Percentiles rank a stretch among this genome's conserved stretches.
Conservation (phyloP, 495 filamentous ascomycete species). For the Penicillium paradoxum region DNA sequence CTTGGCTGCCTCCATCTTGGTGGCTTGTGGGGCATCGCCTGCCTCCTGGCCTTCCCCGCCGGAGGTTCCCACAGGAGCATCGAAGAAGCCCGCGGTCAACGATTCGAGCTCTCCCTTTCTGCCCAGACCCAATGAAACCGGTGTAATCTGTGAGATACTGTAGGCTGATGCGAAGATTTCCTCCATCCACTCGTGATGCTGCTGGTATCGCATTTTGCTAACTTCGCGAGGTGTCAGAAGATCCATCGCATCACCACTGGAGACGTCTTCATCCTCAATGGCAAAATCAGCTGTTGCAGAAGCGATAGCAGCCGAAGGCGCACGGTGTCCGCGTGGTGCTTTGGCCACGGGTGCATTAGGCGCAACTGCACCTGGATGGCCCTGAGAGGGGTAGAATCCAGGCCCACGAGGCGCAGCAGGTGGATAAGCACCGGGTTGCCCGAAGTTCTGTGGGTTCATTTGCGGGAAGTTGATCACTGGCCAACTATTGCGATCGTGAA, state of each 20-base stretch:
- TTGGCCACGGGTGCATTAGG: conserved; percentile 28
- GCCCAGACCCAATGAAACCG: conserved; percentile 80
- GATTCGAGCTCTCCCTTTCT: conserved; percentile 77
- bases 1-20: conserved; percentile 60
- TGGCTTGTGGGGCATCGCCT: conserved; percentile 47
- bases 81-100: conserved; percentile 75
- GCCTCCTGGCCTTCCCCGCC: conserved; percentile 33
- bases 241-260: conserved; percentile 81
- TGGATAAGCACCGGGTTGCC: conserved; percentile 28
- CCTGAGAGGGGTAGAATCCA: conserved; percentile 38
- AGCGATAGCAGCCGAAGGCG: conserved; percentile 30
- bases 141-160: conserved; percentile 73
- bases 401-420: conserved; percentile 31
- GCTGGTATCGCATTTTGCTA: conserved; percentile 75
- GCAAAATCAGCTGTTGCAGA: conserved; percentile 47
- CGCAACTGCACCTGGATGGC: conserved; percentile 23
- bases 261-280: conserved; percentile 82
- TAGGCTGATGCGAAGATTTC: conserved; percentile 91
- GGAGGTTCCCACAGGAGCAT: conserved; percentile 46
- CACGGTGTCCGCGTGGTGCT: conserved; percentile 37
- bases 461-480: conserved; percentile 72
- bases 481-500: conserved; percentile 84
- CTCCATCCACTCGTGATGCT: conserved; percentile 99
- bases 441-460: conserved; percentile 37
- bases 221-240: conserved; percentile 82